These are phyloP conservation scores for Didymosphaeria variabile DNA, from an alignment of 2,329 filamentous ascomycete species.

Conservation along the genomic window DNA sequence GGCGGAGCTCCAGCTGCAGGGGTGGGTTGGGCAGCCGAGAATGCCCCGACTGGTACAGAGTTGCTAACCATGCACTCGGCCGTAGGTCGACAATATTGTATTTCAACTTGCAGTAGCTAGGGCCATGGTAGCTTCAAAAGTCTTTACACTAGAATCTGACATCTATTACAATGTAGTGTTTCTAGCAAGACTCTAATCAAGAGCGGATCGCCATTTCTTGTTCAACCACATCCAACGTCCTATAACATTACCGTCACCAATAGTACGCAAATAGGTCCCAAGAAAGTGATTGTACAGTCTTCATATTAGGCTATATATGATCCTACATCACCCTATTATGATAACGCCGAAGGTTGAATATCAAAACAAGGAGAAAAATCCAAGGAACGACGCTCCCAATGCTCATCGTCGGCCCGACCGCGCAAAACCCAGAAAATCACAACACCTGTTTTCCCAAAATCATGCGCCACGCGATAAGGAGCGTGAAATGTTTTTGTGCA, in stretches of 20 bases:
- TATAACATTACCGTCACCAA: not conserved
- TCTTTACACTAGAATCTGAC: no score
- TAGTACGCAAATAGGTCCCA: not conserved
- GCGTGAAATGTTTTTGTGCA: slow-evolving; percentile 6
- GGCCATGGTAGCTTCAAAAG: no score
- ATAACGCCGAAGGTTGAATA: slow-evolving; percentile 23
- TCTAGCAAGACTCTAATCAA: no score
- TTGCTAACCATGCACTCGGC: no score
- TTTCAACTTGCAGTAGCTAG: no score
- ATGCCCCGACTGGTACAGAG: not conserved
- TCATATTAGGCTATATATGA: slow-evolving; percentile 23
- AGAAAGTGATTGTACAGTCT: not conserved
- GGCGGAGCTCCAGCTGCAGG: slow-evolving; percentile 23
- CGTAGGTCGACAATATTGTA: no score
- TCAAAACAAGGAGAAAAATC: not conserved
- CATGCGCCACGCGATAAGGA: slow-evolving; percentile 10
- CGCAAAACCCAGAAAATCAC: not conserved
- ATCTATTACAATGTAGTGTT: no score
- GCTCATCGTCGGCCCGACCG: slow-evolving; percentile 4
- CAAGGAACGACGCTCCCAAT: slow-evolving; percentile 6
- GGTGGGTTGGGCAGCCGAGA: not conserved
- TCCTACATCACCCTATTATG: slow-evolving; percentile 22
- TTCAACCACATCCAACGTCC: no score
- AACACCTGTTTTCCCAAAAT: not conserved
- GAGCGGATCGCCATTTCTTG: no score